Percentiles rank a stretch among this genome's conserved stretches.
These are phyloP conservation scores for Tetrapisispora fleetii DNA, from an alignment of 805 yeast genomes.

Conservation along the genomic window DNA sequence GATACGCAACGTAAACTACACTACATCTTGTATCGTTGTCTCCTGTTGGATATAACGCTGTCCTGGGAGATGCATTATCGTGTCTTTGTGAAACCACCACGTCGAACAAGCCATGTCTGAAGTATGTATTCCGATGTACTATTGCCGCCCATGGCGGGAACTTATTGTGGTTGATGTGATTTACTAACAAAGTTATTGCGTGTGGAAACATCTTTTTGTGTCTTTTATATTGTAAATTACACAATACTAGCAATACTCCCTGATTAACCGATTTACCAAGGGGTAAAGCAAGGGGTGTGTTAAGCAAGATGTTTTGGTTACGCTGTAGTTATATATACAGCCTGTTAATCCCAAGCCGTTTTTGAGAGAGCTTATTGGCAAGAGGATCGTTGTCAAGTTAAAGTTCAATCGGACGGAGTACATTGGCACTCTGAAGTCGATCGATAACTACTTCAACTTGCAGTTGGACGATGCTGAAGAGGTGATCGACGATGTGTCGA, in stretches of 20 bases:
- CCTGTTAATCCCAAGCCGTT: constrained; percentile 91
- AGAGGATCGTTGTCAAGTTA: constrained; percentile 63
- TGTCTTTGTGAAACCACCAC: not conserved
- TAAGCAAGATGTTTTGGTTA: too few relatives aligned
- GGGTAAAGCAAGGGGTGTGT: too few relatives aligned
- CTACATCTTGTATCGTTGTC: too few relatives aligned
- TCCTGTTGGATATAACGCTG: not conserved
- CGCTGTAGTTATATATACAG: constrained; percentile 8
- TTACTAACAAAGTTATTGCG: too few relatives aligned
- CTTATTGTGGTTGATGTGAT: too few relatives aligned
- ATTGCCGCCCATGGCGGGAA: too few relatives aligned
- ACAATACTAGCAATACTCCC: too few relatives aligned
- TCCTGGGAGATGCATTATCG: not conserved
- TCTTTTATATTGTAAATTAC: too few relatives aligned
- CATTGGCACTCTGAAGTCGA: constrained; percentile 63
- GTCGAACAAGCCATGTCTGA: not conserved
- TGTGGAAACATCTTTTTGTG: too few relatives aligned
- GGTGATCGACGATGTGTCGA: constrained; percentile 37
- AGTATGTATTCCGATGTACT: not conserved
- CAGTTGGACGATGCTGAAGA: constrained; percentile 58
- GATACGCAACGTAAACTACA: too few relatives aligned
- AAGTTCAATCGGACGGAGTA: constrained; percentile 91
- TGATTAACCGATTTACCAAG: too few relatives aligned
- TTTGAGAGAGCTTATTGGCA: constrained; percentile 62
- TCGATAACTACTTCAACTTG: constrained; percentile 88